Conservation (phyloP, 441 rosid species). For the Viola pubescens region DNA sequence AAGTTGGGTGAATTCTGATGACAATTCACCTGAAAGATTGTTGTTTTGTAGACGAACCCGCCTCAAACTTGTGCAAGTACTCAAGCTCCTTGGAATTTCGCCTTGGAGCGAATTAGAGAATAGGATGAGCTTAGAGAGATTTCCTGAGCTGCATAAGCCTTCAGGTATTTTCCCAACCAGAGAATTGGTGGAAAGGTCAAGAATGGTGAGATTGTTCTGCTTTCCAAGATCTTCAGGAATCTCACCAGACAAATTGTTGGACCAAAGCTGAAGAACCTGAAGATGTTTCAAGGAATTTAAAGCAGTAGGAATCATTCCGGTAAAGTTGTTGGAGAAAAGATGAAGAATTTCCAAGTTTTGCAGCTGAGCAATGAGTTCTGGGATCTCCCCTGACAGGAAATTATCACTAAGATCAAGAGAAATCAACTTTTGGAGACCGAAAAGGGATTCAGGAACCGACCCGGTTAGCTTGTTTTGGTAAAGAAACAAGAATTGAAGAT, state of each 20-base stretch:
- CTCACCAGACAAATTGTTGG: constrained; percentile 53
- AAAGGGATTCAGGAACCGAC: constrained; percentile 48
- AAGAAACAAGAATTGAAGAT: constrained; percentile 62
- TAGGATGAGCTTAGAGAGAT: constrained; percentile 70
- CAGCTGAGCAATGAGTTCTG: constrained; percentile 43
- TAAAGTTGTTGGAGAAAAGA: constrained; percentile 69
- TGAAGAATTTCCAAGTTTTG: constrained; percentile 69
- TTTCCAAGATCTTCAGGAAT: constrained; percentile 61
- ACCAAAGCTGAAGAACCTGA: constrained; percentile 82
- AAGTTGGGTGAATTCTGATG: constrained; percentile 42
- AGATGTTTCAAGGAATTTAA: constrained; percentile 61
- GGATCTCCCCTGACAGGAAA: constrained; percentile 59
- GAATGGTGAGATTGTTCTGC: constrained; percentile 51
- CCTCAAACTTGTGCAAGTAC: constrained; percentile 48
- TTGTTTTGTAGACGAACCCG: constrained; percentile 74
- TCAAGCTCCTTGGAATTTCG: constrained; percentile 44
- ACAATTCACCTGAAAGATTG: constrained; percentile 46
- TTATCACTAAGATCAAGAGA: constrained; percentile 85
- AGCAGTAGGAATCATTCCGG: constrained; percentile 52
- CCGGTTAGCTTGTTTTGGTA: constrained; percentile 70
- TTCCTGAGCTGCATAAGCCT: constrained; percentile 52
- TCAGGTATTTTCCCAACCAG: constrained; percentile 63
- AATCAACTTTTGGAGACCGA: constrained; percentile 38
- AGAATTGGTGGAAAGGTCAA: constrained; percentile 77
- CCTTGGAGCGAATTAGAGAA: constrained; percentile 60